Evolutionary conservation across 2,329 filamentous ascomycete species (phyloP).

Genomic region (Fusarium fracticaudum): DNA sequence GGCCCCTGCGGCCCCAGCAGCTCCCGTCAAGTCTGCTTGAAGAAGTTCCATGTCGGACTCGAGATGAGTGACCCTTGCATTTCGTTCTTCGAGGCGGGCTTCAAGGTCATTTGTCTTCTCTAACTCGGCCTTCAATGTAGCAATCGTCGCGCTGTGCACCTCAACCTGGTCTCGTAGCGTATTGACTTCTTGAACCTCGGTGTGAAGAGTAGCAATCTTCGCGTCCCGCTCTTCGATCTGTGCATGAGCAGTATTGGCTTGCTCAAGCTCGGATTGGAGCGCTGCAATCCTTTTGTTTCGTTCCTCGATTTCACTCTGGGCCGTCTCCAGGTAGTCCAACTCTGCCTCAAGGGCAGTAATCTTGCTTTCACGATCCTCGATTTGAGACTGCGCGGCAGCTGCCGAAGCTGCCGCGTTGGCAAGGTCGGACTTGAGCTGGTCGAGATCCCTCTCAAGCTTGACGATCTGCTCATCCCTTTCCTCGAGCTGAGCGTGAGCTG

Average conservation of each 20-base stretch:
- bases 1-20: constrained; percentile 26
- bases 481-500: constrained; percentile 42
- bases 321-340: constrained; percentile 25
- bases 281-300: constrained; percentile 29
- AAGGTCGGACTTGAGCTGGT: constrained; percentile 33
- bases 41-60: constrained; percentile 49
- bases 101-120: constrained; percentile 24
- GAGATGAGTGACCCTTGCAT: constrained; percentile 32
- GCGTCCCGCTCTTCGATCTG: constrained; percentile 28
- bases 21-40: constrained; percentile 30
- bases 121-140: constrained; percentile 33
- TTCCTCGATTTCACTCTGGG: constrained; percentile 31
- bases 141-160: constrained; percentile 33
- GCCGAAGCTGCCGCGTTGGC: constrained; percentile 14
- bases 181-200: constrained; percentile 30
- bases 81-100: constrained; percentile 33
- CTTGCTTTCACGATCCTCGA: constrained; percentile 37
- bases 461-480: constrained; percentile 52
- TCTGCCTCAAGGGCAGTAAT: constrained; percentile 33
- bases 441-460: constrained; percentile 49
- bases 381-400: constrained; percentile 21
- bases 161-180: constrained; percentile 24
- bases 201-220: constrained; percentile 22
- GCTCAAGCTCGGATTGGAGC: constrained; percentile 48
- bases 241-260: constrained; percentile 4